Evolutionary conservation across 108 stramenopile genomes (phyloP), one percentile per base, ranked within the genome.

Genomic region (Cyclotella atomus): DNA sequence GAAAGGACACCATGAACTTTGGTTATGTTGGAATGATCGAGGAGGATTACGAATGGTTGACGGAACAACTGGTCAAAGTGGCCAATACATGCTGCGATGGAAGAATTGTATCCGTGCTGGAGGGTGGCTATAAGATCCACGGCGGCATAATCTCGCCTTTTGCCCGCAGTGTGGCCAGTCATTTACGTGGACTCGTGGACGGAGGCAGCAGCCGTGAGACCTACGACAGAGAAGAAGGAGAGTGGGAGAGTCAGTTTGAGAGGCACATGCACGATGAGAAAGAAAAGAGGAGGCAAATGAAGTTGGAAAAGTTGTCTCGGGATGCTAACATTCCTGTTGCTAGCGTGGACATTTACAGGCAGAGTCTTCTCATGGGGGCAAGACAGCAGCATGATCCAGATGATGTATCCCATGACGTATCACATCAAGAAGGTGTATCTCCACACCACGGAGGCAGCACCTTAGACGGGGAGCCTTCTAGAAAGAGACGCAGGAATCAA

Each of bases 31-130:
- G 95, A 33, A 96, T 99, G 95, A 91, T 94, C 0, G 97, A 97
- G 73, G 98, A 99, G 49, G 98, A 99, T 70, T 99, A 97, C 70
- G 95, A 97, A 73, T 99, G 96, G 96, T 70, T 98, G 24, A 99
- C 98, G 20, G 88, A 91, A 65, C 91, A 96, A 59, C 72, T 99
- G 4, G 88, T 97, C 15, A 92, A 93, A 71, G 76, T 97, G 34
- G 98, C 97, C 34, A 97, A 98, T 83, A 87, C 84, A 27, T 95
- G 94, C 77, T 99, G 98, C 69, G 84, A 92, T 57, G 98, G 97
- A 1, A 83, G 97, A 38, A 83, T 99, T 29, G 96, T 99, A 21
- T 92, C 90, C 32, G 95, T 97, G 15, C 71, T 98, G 20, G 98
- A 99, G 75, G 98, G 98, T 15, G 98, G 98, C 0, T 99, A 99